Base-by-base conservation (phyloP, 2,329 filamentous ascomycete genomes). In the Myriosclerotinia curreyana region DNA sequence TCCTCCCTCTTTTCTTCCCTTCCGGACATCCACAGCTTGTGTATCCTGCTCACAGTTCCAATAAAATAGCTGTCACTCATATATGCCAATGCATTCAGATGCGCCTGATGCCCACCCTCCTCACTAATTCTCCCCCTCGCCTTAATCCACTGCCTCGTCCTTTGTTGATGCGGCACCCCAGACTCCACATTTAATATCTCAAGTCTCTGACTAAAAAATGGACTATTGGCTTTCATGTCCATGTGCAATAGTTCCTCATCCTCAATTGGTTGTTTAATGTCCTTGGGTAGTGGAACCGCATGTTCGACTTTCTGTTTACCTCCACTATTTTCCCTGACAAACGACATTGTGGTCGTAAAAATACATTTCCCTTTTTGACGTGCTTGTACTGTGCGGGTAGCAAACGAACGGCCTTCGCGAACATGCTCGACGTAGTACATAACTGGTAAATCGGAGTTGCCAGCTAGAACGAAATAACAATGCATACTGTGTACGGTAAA, bases 381-480 rank as follows among this genome's bases (percentile, higher is more conserved):
- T 40, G 95, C 95, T 78, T 98, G 94, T n/a, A 99, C 95, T 0
- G 94, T 98, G 62, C 95, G 84, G 46, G 95, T 98, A 62, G 91
- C 88, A 76, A 93, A 99, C 60, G 89, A 93, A 66, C 89, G 87
- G 11, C 95, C 95, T 74, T 96, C 92, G 63, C 95, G 88, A 55
- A 99, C 92, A 60, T 91, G 86, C 79, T 98, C 95, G 54, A 99
- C 95, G 75, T 97, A 91, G 79, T 96, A 98, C 67, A 97, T 83
- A 69, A 98, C 90, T 40, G 95, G 94, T 22, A 95, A 88, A 66
- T 89, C 86, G 15, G 86, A 83, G 73, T 94, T 90, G 36, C 95
- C 95, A 5, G 94, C 93, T 2, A 98, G 86, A 42, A 99, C 87
- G 77, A 99, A 99, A 81, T 98, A 99, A 84, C 95, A 98, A 83